Evolutionary conservation across 768 basidiomycete species (phyloP), one percentile per base, ranked within the genome.

Genomic region (Tephrocybe rancida): DNA sequence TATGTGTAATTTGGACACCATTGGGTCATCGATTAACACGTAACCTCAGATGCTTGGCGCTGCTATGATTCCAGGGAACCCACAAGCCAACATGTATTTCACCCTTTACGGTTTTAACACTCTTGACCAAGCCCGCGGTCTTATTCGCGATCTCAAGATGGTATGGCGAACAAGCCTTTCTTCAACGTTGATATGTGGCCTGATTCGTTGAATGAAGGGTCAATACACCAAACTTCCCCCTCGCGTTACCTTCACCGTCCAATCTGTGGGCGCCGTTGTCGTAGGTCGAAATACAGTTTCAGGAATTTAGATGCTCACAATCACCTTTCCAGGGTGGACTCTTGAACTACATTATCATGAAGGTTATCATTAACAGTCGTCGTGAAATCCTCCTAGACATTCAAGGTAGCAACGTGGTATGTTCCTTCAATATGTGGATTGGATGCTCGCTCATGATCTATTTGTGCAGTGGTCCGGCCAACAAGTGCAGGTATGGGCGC

Each of bases 91-190:
- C 66, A 78, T 81, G 77, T 76, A 73, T 56, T 70, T 67, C 56
- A 70, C 72, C 0, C 66, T 75, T 11, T 73, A 74, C 55, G 83
- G 81, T 26, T 76, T 62, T 51, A 73, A 81, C 49, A 77, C 79
- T 16, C 67, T 77, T 41, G 65, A 71, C 34, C 82, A 85, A 64
- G 80, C 80, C 30, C 66, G 67, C 47, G 70, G 78, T 1, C 69
- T 86, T n/a, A 75, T 84, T 41, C 74, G 81, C 21, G 85, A 86
- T 59, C 70, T 86, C 7, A 87, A 85, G 63, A 77, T 82, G 70
- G 73, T 70, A 21, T 35, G n/a, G n/a, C n/a, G 42, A 32, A 9
- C 26, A 11, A 24, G 11, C 13, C 22, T 30, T 16, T 5, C 7
- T 39, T 30, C 30, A 22, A 25, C 14, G 26, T 16, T 45, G 30